Evolutionary conservation across 148 eudicot genomes (phyloP).

Genomic region (Fagopyrum homotropicum): DNA sequence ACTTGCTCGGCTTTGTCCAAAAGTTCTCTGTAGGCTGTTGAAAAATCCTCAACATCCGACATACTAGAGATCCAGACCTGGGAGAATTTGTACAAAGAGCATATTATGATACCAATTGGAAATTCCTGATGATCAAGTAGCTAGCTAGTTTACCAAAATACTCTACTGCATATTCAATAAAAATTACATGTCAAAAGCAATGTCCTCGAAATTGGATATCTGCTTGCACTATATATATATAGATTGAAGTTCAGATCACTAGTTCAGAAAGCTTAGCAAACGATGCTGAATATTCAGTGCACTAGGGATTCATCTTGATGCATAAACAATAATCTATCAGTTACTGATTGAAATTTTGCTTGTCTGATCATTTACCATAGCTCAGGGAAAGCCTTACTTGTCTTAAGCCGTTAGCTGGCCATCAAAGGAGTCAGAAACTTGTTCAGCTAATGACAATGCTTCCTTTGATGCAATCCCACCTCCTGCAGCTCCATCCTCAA

Average conservation of each 20-base stretch:
- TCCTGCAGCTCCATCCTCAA: constrained; percentile 92
- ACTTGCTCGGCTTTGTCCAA: constrained; percentile 71
- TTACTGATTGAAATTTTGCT: background rate
- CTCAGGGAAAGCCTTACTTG: constrained; percentile 42
- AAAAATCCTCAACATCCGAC: constrained; percentile 70
- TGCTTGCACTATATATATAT: too few species aligned
- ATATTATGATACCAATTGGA: background rate
- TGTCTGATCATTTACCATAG: background rate
- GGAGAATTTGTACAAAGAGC: constrained; percentile 13
- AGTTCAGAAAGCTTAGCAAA: background rate
- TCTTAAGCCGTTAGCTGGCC: constrained; percentile 73
- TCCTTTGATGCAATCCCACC: constrained; percentile 75
- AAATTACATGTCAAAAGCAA: background rate
- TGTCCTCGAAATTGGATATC: too few species aligned
- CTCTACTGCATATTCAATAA: background rate
- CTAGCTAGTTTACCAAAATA: background rate
- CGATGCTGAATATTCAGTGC: background rate
- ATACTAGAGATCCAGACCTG: constrained; percentile 82
- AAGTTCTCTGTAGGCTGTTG: constrained; percentile 44
- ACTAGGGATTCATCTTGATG: background rate
- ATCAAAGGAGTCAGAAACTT: constrained; percentile 52
- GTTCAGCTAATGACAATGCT: constrained; percentile 64
- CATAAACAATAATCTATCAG: background rate
- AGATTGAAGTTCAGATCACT: too few species aligned
- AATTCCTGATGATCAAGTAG: background rate